These are phyloP conservation scores for Cucumis melo DNA, from an alignment of 306 rosid species.

Conservation along the genomic window DNA sequence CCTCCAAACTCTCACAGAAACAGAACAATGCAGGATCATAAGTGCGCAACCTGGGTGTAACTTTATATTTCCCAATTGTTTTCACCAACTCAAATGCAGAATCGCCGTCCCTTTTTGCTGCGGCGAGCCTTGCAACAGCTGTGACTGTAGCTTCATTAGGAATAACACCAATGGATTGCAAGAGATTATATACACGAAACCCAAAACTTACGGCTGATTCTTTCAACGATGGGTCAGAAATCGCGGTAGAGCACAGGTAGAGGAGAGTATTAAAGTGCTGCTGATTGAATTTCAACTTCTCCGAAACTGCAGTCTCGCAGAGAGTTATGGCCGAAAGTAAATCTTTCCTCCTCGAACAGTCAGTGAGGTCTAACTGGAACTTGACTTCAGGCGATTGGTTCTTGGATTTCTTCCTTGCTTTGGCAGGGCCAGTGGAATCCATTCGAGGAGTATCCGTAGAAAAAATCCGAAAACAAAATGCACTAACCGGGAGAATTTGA, in stretches of 20 bases:
- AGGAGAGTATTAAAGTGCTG: slow-evolving; percentile 74
- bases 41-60: slow-evolving; percentile 47
- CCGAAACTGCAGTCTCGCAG: slow-evolving; percentile 30
- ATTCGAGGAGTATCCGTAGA: slow-evolving; percentile 11
- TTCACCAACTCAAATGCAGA: slow-evolving; percentile 50
- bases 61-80: slow-evolving; percentile 24
- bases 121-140: slow-evolving; percentile 60
- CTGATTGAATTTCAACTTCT: slow-evolving; percentile 32
- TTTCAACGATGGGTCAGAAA: slow-evolving; percentile 33
- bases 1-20: slow-evolving; percentile 49
- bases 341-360: slow-evolving; percentile 55
- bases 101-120: slow-evolving; percentile 48
- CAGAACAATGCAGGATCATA: slow-evolving; percentile 59
- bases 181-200: slow-evolving; percentile 47
- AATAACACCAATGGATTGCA: slow-evolving; percentile 19
- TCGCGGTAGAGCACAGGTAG: slow-evolving; percentile 63
- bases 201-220: slow-evolving; percentile 36
- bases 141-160: slow-evolving; percentile 84
- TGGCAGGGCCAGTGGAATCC: slow-evolving; percentile 16
- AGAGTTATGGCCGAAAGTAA: slow-evolving; percentile 40
- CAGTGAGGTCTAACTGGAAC: slow-evolving; percentile 54
- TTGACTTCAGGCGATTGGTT: slow-evolving; percentile 32
- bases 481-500: not conserved
- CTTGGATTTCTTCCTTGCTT: slow-evolving; percentile 31
- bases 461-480: not conserved